phyloP scores from a whole-genome alignment of 192 early-diverging fungal genomes.

The Borealophlyctis nickersoniae region DNA sequence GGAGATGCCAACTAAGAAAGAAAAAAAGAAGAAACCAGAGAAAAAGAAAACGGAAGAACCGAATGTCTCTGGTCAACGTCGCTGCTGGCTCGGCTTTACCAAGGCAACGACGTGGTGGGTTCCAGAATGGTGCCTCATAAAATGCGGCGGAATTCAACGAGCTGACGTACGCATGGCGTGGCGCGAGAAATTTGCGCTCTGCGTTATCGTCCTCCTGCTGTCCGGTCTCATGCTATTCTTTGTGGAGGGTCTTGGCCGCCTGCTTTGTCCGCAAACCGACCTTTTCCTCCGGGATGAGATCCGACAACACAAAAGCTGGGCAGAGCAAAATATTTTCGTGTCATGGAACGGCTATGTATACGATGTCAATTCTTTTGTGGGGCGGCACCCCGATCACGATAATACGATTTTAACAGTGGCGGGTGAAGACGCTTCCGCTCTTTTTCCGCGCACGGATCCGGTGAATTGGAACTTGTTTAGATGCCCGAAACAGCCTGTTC shows the following conservation, averaged over 20 bases:
- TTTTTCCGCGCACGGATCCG: constrained; percentile 37
- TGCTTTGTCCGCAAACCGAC: constrained; percentile 50
- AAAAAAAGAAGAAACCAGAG: constrained; percentile 20
- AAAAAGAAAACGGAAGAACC: constrained; percentile 20
- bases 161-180: constrained; percentile 87
- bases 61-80: constrained; percentile 55
- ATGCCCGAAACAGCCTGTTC: background rate
- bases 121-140: constrained; percentile 63
- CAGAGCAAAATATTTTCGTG: constrained; percentile 20
- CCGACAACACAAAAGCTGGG: constrained; percentile 12
- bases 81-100: constrained; percentile 77
- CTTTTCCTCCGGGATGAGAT: constrained; percentile 33
- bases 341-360: constrained; percentile 50
- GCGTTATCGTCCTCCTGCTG: constrained; percentile 76
- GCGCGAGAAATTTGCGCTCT: constrained; percentile 95
- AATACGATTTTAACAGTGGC: constrained; percentile 25
- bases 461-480: constrained; percentile 4
- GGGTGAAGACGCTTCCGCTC: constrained; percentile 33
- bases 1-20: constrained; percentile 1
- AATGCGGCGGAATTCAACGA: constrained; percentile 70
- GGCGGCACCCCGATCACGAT: constrained; percentile 30
- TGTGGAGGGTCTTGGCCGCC: constrained; percentile 46
- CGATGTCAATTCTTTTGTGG: constrained; percentile 33
- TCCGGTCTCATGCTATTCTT: constrained; percentile 80
- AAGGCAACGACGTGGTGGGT: constrained; percentile 81